Evolutionary conservation across 306 rosid genomes (phyloP), one percentile per base, ranked within the genome.

Genomic region (Cercis canadensis): DNA sequence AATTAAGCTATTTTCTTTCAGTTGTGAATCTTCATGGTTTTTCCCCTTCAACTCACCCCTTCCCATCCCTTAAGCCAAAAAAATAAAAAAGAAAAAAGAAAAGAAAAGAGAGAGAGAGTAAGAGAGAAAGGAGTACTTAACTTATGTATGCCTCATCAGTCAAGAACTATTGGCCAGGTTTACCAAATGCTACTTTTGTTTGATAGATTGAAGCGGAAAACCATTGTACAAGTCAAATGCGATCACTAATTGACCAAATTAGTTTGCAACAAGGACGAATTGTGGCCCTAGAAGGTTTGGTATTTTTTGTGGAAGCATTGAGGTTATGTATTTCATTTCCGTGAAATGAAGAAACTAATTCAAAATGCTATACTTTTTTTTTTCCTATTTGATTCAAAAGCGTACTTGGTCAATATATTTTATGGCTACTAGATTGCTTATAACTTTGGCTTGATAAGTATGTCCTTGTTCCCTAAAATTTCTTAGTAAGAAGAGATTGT

Each of bases 261-360:
- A 90, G 97, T 80, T 76, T 73, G 94, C 96, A 94, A 65, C 94
- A 88, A 80, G 97, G 90, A 62, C 92, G 85, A 36, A 76, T 90
- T 79, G 87, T 88, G 41, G 68, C 81, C 83, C 58, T 90, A 17
- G 87, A 90, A 76, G 98, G 98, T 93, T 53, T 45, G 59, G 53
- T 73, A 14, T 75, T 46, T 47, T 37, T 11, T 59, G 50, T 53
- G 15, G 29, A 41, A 6, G 41, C n/a, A 11, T 21, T 33, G 11
- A 9, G 7, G 18, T 47, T 14, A 8, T 59, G 69, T 67, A 10
- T 44, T 44, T 53, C 43, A 7, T 52, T 55, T 52, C 41, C 39
- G 4, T 44, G 53, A 47, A 33, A 17, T 29, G 10, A 51, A 67
- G 24, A 12, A 50, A 37, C 57, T 53, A 45, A 41, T 39, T 56